These are phyloP conservation scores for Mycena galericulata DNA, from an alignment of 768 basidiomycete genomes.

Conservation along the genomic window DNA sequence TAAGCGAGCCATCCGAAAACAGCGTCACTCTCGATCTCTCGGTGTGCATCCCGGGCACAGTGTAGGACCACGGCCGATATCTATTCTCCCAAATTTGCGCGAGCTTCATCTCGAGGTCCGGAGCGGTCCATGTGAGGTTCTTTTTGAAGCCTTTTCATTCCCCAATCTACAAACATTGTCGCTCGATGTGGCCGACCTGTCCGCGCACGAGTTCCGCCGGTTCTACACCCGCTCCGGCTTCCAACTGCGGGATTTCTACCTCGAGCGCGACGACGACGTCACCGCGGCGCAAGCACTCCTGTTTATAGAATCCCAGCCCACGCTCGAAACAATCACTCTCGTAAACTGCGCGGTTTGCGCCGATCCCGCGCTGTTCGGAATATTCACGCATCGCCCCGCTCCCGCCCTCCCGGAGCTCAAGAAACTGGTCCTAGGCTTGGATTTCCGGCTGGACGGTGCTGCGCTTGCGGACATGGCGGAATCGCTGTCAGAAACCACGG, in stretches of 20 bases:
- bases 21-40: too few relatives aligned
- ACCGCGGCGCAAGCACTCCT: neutral
- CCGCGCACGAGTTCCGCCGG: neutral
- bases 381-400: neutral
- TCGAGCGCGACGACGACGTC: neutral
- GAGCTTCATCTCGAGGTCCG: neutral
- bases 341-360: neutral
- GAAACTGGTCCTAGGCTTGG: neutral
- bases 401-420: neutral
- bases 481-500: neutral
- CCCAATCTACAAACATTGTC: neutral
- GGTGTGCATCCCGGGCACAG: neutral
- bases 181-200: neutral
- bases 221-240: neutral
- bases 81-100: neutral
- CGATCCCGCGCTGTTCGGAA: neutral
- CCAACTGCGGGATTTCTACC: too few relatives aligned
- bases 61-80: neutral
- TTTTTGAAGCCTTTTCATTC: neutral
- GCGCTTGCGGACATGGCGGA: neutral
- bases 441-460: neutral
- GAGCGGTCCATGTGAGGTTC: neutral
- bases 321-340: neutral
- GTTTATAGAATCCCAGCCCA: neutral
- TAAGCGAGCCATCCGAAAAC: too few relatives aligned